phyloP scores from a whole-genome alignment of 805 yeast genomes.

The Kazachstania africana region DNA sequence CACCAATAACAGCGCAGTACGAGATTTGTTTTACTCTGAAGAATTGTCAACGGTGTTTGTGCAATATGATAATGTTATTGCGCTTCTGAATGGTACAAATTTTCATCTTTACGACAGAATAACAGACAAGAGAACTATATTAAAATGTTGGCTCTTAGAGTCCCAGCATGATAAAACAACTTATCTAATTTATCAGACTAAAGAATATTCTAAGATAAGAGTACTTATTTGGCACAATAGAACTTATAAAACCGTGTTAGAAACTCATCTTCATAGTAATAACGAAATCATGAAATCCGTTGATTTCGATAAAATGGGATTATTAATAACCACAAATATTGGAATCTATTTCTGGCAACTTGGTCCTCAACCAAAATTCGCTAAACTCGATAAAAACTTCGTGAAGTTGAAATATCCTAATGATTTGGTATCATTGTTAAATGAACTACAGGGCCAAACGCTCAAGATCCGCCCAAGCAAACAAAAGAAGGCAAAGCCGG shows the following conservation, averaged over 20 bases:
- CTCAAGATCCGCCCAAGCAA: too few relatives aligned
- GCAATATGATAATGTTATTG: constrained; percentile 14
- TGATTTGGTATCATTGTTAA: constrained; percentile 11
- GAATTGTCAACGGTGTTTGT: constrained; percentile 21
- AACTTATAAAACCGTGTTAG: constrained; percentile 16
- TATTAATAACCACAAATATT: constrained; percentile 13
- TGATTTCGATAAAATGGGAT: constrained; percentile 7
- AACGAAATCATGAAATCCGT: constrained; percentile 14
- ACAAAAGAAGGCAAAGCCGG: too few relatives aligned
- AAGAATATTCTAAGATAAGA: constrained; percentile 11
- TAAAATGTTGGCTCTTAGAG: constrained; percentile 14
- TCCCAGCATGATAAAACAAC: constrained; percentile 7
- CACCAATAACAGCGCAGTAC: constrained; percentile 10
- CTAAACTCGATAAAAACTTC: constrained; percentile 13
- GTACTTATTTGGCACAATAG: constrained; percentile 22
- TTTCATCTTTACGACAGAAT: constrained; percentile 23
- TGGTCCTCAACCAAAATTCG: constrained; percentile 5
- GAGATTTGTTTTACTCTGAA: constrained; percentile 14
- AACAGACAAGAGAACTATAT: constrained; percentile 22
- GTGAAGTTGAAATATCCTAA: constrained; percentile 13
- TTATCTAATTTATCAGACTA: constrained; percentile 12
- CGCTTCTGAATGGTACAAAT: constrained; percentile 21
- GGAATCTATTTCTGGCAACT: constrained; percentile 19
- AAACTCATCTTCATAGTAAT: constrained; percentile 10
- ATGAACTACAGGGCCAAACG: constrained; percentile 5